phyloP scores from a whole-genome alignment of 129 eudicot genomes.

The Apium graveolens region DNA sequence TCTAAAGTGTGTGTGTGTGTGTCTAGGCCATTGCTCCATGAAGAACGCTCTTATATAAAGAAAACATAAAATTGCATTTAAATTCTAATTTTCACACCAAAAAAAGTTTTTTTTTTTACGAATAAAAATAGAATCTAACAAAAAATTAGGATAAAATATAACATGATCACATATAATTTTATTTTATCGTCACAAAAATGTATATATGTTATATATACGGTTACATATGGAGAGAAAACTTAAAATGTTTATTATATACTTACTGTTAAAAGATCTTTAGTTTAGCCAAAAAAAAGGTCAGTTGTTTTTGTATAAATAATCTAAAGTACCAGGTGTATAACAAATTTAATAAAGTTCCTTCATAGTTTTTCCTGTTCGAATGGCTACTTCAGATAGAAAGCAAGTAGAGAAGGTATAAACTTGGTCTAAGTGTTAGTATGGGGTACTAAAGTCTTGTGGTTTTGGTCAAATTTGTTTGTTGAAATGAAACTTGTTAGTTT shows the following conservation, averaged over 20 bases:
- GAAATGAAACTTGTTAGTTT: background rate
- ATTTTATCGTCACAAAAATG: too few relatives aligned
- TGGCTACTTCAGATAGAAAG: background rate
- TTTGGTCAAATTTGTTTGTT: background rate
- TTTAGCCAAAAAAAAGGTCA: background rate
- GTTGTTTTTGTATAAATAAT: background rate
- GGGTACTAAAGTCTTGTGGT: constrained; percentile 1
- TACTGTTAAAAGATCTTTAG: background rate
- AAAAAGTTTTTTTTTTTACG: too few relatives aligned
- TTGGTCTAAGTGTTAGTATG: background rate
- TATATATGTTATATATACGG: background rate
- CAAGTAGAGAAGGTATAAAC: background rate
- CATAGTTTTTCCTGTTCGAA: background rate
- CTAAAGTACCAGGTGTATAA: background rate
- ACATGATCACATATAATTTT: too few relatives aligned
- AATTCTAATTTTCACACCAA: too few relatives aligned
- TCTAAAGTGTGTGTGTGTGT: too few relatives aligned
- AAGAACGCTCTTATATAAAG: too few relatives aligned
- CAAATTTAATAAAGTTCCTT: background rate
- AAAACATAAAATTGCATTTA: too few relatives aligned
- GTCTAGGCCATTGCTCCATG: too few relatives aligned
- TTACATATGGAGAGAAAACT: background rate
- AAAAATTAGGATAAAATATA: too few relatives aligned
- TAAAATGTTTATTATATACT: background rate
- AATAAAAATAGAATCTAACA: too few relatives aligned